Evolutionary conservation across 1,139 yeast species (phyloP), one percentile per base, ranked within the genome.

Genomic region (Diutina ranongensis): DNA sequence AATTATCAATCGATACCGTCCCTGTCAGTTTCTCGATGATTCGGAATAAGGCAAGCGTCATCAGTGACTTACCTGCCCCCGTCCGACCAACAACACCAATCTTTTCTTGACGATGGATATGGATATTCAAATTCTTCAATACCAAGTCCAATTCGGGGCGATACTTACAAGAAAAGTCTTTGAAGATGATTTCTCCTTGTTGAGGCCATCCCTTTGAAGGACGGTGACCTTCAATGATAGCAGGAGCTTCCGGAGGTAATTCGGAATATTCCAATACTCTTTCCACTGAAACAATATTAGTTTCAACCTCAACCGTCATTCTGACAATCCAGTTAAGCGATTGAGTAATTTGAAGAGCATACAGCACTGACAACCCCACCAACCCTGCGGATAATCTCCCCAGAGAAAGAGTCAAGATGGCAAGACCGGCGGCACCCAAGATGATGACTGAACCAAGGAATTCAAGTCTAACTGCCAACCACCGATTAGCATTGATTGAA

Each of bases 261-360:
- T 66, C 61, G 16, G 95, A 76, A 63, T 92, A 92, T 62, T 92
- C 97, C 63, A 85, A 69, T 48, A 89, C 82, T 71, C 98, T 82
- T 66, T 92, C 98, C 41, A 92, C 97, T 5, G 95, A 85, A 44
- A 92, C 97, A 67, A 92, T 89, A 61, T 89, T 89, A 12, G 97
- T 87, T 61, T 92, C 98, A 46, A 92, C 95, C 57, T 89, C 97
- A 47, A 89, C 97, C 0, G 96, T 87, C 97, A 89, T 89, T 65
- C 97, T 76, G 33, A 92, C 97, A 63, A 89, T 87, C 97, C 97
- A 89, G 64, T 89, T 89, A 64, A 92, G 74, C 0, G 95, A 75
- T 64, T 89, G 97, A 0, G 97, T 92, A 50, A 88, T 76, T 63
- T 88, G 95, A 54, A 92, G 72, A 3, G 97, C 92, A 61, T 92